A percentile compares a stretch with the other conserved stretches of the same genome.
Evolutionary conservation across 768 basidiomycete species (phyloP).

Genomic region (Plicaturopsis crispa): DNA sequence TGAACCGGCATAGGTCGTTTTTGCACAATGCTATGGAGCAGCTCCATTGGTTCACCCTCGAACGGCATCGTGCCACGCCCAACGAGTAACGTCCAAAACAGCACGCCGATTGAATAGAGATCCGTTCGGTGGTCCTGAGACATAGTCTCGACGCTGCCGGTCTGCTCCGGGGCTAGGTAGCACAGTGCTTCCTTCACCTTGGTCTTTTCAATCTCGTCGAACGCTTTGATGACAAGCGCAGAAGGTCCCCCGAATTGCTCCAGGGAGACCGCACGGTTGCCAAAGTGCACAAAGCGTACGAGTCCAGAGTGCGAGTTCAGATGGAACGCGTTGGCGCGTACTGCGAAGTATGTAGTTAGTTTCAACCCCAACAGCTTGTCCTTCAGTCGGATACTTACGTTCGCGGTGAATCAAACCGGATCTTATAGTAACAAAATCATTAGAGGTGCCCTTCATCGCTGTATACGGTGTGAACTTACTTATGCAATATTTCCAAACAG

Average conservation of each 20-base stretch:
- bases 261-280: conserved; percentile 65
- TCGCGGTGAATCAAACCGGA: conserved; percentile 61
- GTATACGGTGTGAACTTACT: conserved; percentile 21
- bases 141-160: conserved; percentile 64
- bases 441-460: conserved; percentile 1
- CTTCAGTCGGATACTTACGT: conserved; percentile 33
- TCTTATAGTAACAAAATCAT: conserved; percentile 20
- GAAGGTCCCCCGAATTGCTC: conserved; percentile 70
- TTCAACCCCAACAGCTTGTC: not conserved
- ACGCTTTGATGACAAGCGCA: conserved; percentile 52
- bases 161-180: conserved; percentile 73
- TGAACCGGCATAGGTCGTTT: conserved; percentile 70
- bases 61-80: conserved; percentile 60
- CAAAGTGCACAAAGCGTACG: conserved; percentile 67
- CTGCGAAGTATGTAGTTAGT: conserved; percentile 20
- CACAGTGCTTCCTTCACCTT: conserved; percentile 72
- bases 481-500: conserved; percentile 62
- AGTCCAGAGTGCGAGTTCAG: conserved; percentile 62
- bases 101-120: conserved; percentile 63
- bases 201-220: conserved; percentile 54
- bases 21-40: conserved; percentile 65
- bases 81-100: conserved; percentile 72
- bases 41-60: conserved; percentile 53
- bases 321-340: conserved; percentile 73
- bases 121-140: conserved; percentile 70